These are phyloP conservation scores for Plasmodium coatneyi DNA, from an alignment of 169 alveolate species.

Conservation along the genomic window DNA sequence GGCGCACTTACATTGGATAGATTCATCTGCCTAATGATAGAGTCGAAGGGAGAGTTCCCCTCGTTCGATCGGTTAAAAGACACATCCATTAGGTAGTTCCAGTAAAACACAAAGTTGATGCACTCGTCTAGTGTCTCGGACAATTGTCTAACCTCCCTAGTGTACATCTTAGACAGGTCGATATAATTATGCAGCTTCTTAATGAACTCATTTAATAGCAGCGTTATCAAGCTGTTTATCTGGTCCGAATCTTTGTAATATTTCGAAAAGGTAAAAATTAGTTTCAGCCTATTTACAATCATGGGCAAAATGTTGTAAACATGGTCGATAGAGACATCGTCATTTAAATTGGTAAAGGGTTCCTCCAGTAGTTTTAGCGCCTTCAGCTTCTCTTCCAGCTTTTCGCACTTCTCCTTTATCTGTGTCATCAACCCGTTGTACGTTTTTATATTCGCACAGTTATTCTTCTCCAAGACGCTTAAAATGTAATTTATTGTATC, in stretches of 20 bases:
- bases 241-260: constrained; percentile 61
- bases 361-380: constrained; percentile 63
- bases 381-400: constrained; percentile 57
- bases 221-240: constrained; percentile 55
- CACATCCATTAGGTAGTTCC: constrained; percentile 49
- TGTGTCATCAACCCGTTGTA: constrained; percentile 11
- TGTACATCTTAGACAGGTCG: constrained; percentile 62
- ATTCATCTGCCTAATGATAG: constrained; percentile 19
- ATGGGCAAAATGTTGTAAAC: constrained; percentile 57
- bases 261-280: constrained; percentile 60
- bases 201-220: constrained; percentile 61
- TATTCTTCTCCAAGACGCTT: constrained; percentile 28
- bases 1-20: constrained; percentile 47
- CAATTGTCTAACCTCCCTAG: constrained; percentile 59
- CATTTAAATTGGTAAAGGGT: constrained; percentile 54
- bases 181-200: constrained; percentile 43
- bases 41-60: constrained; percentile 1
- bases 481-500: constrained; percentile 24
- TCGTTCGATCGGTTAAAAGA: constrained; percentile 21
- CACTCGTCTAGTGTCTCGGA: constrained; percentile 54
- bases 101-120: constrained; percentile 59
- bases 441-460: constrained; percentile 51
- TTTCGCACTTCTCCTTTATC: constrained; percentile 49
- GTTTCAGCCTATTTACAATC: constrained; percentile 58
- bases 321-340: constrained; percentile 25